Evolutionary conservation across 2,329 filamentous ascomycete genomes (phyloP).

Genomic region (Metarhizium brunneum): DNA sequence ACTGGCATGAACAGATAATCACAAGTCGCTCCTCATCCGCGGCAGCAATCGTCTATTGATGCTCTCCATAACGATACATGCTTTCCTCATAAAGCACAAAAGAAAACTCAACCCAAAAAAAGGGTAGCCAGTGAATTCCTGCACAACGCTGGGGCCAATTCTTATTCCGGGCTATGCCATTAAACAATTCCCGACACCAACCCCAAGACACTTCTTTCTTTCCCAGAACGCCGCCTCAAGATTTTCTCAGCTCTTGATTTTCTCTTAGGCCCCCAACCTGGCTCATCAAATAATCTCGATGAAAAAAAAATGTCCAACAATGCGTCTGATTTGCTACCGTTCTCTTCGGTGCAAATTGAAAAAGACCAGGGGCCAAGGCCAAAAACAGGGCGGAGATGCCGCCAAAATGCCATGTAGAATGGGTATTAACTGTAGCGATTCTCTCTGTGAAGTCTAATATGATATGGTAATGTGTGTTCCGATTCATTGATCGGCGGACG

Average conservation of each 20-base stretch:
- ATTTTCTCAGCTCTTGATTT: conserved; percentile 11
- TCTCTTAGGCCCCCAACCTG: conserved; percentile 3
- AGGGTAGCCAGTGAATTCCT: no score
- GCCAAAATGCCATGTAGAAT: not conserved
- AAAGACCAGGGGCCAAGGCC: not conserved
- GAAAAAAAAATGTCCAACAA: not conserved
- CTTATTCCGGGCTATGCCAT: not conserved
- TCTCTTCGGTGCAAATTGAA: not conserved
- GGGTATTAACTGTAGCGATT: not conserved
- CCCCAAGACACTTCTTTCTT: not conserved
- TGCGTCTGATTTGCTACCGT: not conserved
- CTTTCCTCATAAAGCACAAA: not conserved
- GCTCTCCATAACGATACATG: not conserved
- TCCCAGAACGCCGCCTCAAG: conserved; percentile 7
- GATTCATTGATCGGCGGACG: not conserved
- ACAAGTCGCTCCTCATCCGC: not conserved
- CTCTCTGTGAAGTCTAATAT: no score
- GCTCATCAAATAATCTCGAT: not conserved
- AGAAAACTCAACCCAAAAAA: not conserved
- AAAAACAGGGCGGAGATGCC: not conserved
- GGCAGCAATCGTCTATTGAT: not conserved
- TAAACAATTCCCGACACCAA: not conserved
- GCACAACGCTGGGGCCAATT: not conserved
- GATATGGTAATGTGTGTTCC: no score
- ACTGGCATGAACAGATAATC: not conserved